Evolutionary conservation across 345 rosid genomes (phyloP).

Genomic region (Lepidium sativum): DNA sequence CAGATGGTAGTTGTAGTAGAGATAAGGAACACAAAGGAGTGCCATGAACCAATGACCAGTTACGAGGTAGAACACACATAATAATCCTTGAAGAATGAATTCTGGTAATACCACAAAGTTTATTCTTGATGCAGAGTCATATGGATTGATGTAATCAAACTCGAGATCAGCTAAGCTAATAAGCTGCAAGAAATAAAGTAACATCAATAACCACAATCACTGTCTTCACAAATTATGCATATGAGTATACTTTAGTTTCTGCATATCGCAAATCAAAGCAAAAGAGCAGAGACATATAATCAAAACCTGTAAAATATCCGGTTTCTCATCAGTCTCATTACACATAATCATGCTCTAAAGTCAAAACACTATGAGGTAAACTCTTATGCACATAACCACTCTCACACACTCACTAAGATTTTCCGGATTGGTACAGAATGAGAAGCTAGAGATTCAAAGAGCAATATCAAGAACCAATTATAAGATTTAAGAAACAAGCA

Average conservation of each 20-base stretch:
- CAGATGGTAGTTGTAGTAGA: conserved; percentile 57
- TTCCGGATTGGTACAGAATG: not conserved
- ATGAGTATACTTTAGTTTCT: too few relatives aligned
- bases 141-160: too few relatives aligned
- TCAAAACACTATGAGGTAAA: not conserved
- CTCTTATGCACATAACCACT: not conserved
- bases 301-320: not conserved
- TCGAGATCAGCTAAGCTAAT: too few relatives aligned
- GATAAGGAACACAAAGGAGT: conserved; percentile 48
- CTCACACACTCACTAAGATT: not conserved
- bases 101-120: too few relatives aligned
- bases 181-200: too few relatives aligned
- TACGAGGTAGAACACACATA: conserved; percentile 42
- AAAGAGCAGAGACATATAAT: too few relatives aligned
- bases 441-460: not conserved
- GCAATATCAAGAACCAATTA: not conserved
- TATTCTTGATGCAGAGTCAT: too few relatives aligned
- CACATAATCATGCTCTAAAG: not conserved
- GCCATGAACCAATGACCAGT: conserved; percentile 73
- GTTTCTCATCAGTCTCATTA: not conserved
- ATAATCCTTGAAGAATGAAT: conserved; percentile 41
- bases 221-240: too few relatives aligned
- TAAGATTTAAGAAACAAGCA: not conserved
- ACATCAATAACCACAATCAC: too few relatives aligned
- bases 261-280: too few relatives aligned